phyloP scores from a whole-genome alignment of 192 early-diverging fungal genomes.

The Coemansia sp. region DNA sequence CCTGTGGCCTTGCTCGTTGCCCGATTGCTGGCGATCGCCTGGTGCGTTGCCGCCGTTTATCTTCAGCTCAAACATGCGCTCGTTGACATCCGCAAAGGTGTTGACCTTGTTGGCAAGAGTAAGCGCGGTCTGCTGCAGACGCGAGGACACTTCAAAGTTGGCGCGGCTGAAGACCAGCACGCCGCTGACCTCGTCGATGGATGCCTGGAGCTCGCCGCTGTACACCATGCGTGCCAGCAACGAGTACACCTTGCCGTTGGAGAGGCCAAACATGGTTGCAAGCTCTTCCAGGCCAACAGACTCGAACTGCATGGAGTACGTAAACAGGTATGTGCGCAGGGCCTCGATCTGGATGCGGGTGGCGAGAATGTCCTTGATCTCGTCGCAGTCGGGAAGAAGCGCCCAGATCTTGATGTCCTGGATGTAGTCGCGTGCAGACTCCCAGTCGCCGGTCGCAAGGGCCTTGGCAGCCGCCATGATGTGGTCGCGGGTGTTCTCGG shows the following conservation, averaged over 20 bases:
- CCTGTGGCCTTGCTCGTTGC: constrained; percentile 27
- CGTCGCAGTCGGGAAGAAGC: constrained; percentile 70
- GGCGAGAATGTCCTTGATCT: constrained; percentile 89
- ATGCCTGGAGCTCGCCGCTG: constrained; percentile 86
- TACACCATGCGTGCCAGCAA: constrained; percentile 95
- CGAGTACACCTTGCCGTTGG: constrained; percentile 60
- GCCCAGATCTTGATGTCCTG: constrained; percentile 96
- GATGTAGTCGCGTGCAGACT: constrained; percentile 80
- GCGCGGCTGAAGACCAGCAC: constrained; percentile 78
- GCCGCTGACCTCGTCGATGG: constrained; percentile 80
- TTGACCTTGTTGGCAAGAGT: constrained; percentile 86
- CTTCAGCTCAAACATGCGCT: constrained; percentile 83
- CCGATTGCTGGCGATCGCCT: constrained; percentile 43
- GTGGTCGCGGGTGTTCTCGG: constrained; percentile 98
- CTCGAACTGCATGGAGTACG: constrained; percentile 87
- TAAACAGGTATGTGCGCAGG: constrained; percentile 94
- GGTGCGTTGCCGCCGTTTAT: constrained; percentile 49
- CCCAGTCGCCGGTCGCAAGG: constrained; percentile 91
- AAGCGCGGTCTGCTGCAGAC: constrained; percentile 83
- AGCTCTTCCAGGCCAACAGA: constrained; percentile 83
- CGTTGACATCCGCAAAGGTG: constrained; percentile 86
- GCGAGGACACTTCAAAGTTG: constrained; percentile 65
- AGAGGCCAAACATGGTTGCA: constrained; percentile 84
- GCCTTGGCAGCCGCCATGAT: constrained; percentile 97
- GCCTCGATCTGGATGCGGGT: constrained; percentile 94